Conservation (phyloP, 1,139 yeast species). For the Blastobotrys elegans region DNA sequence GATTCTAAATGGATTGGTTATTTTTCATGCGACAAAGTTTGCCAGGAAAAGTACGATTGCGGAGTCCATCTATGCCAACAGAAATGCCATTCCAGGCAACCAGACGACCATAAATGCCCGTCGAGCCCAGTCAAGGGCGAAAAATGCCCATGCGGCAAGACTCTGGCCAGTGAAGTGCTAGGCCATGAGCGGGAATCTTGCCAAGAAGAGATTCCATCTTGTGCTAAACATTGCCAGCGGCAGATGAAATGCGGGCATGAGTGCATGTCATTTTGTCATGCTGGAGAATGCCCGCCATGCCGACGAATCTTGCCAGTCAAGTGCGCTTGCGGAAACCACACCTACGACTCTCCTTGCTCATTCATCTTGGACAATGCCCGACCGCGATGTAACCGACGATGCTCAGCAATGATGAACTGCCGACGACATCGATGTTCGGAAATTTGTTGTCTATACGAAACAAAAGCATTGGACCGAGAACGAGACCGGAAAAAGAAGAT, state of each 20-base stretch:
- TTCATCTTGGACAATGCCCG: constrained; percentile 45
- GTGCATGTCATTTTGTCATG: constrained; percentile 69
- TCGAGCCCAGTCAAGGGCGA: constrained; percentile 53
- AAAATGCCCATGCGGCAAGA: constrained; percentile 76
- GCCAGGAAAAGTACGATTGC: constrained; percentile 58
- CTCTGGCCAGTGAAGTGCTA: constrained; percentile 37
- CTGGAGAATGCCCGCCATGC: constrained; percentile 71
- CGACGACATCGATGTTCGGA: constrained; percentile 72
- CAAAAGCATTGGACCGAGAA: constrained; percentile 58
- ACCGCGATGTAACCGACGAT: constrained; percentile 69
- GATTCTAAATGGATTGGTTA: constrained; percentile 55
- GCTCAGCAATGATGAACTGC: constrained; percentile 73
- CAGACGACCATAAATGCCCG: constrained; percentile 50
- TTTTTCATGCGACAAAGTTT: constrained; percentile 50
- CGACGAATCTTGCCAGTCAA: constrained; percentile 38
- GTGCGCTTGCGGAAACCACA: constrained; percentile 49
- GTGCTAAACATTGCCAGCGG: constrained; percentile 62
- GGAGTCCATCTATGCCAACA: constrained; percentile 55
- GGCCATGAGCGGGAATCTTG: constrained; percentile 44
- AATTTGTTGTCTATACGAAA: constrained; percentile 67
- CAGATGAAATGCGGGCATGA: constrained; percentile 62
- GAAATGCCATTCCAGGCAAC: constrained; percentile 54
- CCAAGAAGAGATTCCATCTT: constrained; percentile 70
- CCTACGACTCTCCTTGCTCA: constrained; percentile 59
- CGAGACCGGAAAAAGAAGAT: constrained; percentile 47